Conservation (phyloP, 2,329 filamentous ascomycete species). For the Acephala macrosclerotiorum region DNA sequence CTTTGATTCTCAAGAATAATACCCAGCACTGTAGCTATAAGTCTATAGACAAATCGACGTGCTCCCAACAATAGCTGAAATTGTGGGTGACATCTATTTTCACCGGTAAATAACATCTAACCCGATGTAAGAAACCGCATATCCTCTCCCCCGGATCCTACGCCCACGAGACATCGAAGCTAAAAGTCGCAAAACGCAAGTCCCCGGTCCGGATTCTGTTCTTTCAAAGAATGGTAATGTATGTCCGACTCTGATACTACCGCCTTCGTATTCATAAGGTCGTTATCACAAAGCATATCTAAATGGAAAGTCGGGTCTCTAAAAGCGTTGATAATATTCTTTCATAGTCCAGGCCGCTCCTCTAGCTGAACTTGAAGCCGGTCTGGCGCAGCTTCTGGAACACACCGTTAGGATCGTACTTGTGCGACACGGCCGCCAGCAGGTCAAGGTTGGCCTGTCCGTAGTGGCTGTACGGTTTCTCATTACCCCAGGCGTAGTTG, state of each 20-base stretch:
- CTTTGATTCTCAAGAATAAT: too few relatives aligned
- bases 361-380: conserved; percentile 11
- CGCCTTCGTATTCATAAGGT: conserved; percentile 6
- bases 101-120: too few relatives aligned
- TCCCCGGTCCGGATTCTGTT: too few relatives aligned
- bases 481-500: conserved; percentile 53
- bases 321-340: conserved; percentile 12
- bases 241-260: background rate
- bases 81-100: too few relatives aligned
- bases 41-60: too few relatives aligned
- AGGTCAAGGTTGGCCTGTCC: conserved; percentile 48
- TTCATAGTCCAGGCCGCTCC: conserved; percentile 9
- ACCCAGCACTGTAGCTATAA: too few relatives aligned
- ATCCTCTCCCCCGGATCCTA: background rate
- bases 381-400: conserved; percentile 44
- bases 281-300: conserved; percentile 13
- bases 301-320: conserved; percentile 12
- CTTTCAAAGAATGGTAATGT: background rate
- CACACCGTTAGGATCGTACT: conserved; percentile 49
- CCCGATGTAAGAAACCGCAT: background rate
- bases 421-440: conserved; percentile 42
- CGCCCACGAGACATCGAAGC: too few relatives aligned
- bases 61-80: too few relatives aligned
- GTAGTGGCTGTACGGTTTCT: conserved; percentile 51
- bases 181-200: too few relatives aligned